A percentile compares a stretch with the other conserved stretches of the same genome.
phyloP scores from a whole-genome alignment of 73 alveolate species.

The Effrenium voratum region DNA sequence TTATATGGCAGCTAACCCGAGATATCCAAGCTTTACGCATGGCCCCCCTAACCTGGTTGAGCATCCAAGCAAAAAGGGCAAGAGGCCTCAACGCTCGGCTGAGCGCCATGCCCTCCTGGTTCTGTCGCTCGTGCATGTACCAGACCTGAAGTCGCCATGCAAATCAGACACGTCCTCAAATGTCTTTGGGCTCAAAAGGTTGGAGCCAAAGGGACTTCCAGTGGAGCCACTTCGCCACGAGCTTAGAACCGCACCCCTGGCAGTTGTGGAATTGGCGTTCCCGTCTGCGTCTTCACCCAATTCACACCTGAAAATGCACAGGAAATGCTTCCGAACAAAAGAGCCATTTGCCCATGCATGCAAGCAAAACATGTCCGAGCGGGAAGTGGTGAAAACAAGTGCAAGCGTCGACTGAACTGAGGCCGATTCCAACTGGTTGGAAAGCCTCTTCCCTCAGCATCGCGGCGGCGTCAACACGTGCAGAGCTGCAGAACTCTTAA shows the following conservation, averaged over 20 bases:
- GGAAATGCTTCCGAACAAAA: no score
- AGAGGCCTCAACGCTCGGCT: no score
- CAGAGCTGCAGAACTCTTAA: neutral
- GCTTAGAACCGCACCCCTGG: conserved; percentile 64
- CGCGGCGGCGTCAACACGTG: neutral
- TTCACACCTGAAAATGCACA: conserved; percentile 70
- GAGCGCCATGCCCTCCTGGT: conserved; percentile 58
- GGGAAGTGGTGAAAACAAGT: neutral
- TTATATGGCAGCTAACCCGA: no score
- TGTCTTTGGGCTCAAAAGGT: no score
- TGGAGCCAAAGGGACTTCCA: neutral
- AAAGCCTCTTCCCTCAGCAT: conserved; percentile 80
- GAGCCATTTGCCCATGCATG: no score
- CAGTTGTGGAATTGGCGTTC: conserved; percentile 93
- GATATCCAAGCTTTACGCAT: no score
- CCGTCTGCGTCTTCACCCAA: conserved; percentile 92
- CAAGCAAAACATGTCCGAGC: no score
- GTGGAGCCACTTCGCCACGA: neutral
- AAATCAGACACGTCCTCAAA: no score
- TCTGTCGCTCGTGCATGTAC: conserved; percentile 93
- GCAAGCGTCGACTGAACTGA: conserved; percentile 3
- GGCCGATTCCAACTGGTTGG: conserved; percentile 66
- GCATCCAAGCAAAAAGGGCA: no score
- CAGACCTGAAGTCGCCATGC: conserved; percentile 36
- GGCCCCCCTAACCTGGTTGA: no score